Evolutionary conservation across 2,329 filamentous ascomycete species (phyloP).

Genomic region (Talaromyces sp.): DNA sequence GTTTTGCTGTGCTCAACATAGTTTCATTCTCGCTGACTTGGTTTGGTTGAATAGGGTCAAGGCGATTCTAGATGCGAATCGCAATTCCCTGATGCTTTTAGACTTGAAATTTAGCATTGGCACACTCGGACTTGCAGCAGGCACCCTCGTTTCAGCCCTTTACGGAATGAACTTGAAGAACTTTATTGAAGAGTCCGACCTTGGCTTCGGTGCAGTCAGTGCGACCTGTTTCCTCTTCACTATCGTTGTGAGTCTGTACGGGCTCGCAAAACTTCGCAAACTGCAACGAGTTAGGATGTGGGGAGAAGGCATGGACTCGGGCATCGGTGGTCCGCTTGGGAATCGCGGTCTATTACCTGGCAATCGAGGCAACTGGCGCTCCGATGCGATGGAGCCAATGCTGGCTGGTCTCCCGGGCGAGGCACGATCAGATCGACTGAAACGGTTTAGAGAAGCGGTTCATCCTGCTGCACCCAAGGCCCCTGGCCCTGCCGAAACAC

Average conservation of each 20-base stretch:
- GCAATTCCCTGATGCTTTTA: conserved; percentile 94
- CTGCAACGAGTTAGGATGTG: conserved; percentile 89
- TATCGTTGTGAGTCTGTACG: conserved; percentile 74
- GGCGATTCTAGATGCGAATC: conserved; percentile 95
- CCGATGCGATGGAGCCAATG: conserved; percentile 39
- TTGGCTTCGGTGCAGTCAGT: conserved; percentile 77
- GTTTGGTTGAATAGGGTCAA: conserved; percentile 60
- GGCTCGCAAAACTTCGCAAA: conserved; percentile 74
- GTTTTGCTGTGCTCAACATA: conserved; percentile 25
- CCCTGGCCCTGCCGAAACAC: conserved; percentile 12
- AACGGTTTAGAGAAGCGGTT: conserved; percentile 29
- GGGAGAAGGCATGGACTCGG: conserved; percentile 48
- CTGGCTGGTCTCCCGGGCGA: conserved; percentile 36
- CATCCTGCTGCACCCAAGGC: conserved; percentile 16
- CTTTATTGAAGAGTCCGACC: conserved; percentile 89
- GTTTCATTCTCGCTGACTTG: conserved; percentile 13
- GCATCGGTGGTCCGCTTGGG: conserved; percentile 23
- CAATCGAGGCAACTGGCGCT: conserved; percentile 37
- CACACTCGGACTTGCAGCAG: conserved; percentile 88
- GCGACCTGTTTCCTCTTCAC: conserved; percentile 66
- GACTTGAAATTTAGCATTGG: conserved; percentile 95
- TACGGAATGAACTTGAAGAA: conserved; percentile 99
- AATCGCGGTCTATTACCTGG: conserved; percentile 19
- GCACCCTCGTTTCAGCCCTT: conserved; percentile 94
- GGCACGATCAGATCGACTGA: conserved; percentile 31